Percentiles rank a stretch among this genome's conserved stretches.
Evolutionary conservation across 805 yeast genomes (phyloP).

Genomic region (Metschnikowia corniflorae): DNA sequence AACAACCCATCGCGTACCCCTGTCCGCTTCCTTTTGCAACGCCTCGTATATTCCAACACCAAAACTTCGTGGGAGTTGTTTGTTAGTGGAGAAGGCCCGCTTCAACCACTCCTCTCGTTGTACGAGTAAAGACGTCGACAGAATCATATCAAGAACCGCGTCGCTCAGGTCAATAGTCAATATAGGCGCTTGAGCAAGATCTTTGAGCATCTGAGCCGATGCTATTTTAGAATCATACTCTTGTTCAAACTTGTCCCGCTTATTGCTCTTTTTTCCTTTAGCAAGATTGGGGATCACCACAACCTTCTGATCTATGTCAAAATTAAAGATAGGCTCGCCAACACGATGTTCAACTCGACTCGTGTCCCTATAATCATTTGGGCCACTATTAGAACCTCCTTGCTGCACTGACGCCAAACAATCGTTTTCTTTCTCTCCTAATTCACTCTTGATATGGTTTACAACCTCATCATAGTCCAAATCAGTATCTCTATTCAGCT

Average conservation of each 20-base stretch:
- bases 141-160: slow-evolving; percentile 81
- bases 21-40: slow-evolving; percentile 65
- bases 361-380: slow-evolving; percentile 1
- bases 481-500: slow-evolving; percentile 63
- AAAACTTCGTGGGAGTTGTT: slow-evolving; percentile 81
- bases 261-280: slow-evolving; percentile 72
- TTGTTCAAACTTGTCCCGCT: slow-evolving; percentile 69
- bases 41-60: slow-evolving; percentile 70
- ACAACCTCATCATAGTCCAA: slow-evolving; percentile 66
- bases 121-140: slow-evolving; percentile 68
- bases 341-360: slow-evolving; percentile 7
- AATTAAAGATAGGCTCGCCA: slow-evolving; percentile 30
- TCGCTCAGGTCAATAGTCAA: slow-evolving; percentile 77
- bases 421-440: slow-evolving; percentile 20
- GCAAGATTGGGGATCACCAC: slow-evolving; percentile 75
- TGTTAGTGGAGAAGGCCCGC: slow-evolving; percentile 70
- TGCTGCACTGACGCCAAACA: slow-evolving; percentile 1
- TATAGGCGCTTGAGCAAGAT: slow-evolving; percentile 64
- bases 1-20: slow-evolving; percentile 73
- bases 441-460: slow-evolving; percentile 22
- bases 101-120: slow-evolving; percentile 75
- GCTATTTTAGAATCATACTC: slow-evolving; percentile 72
- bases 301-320: slow-evolving; percentile 51
- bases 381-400: slow-evolving; percentile 1
- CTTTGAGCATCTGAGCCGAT: slow-evolving; percentile 49